These are phyloP conservation scores for Ophiostoma novo-ulmi DNA, from an alignment of 2,329 filamentous ascomycete species.

Conservation along the genomic window DNA sequence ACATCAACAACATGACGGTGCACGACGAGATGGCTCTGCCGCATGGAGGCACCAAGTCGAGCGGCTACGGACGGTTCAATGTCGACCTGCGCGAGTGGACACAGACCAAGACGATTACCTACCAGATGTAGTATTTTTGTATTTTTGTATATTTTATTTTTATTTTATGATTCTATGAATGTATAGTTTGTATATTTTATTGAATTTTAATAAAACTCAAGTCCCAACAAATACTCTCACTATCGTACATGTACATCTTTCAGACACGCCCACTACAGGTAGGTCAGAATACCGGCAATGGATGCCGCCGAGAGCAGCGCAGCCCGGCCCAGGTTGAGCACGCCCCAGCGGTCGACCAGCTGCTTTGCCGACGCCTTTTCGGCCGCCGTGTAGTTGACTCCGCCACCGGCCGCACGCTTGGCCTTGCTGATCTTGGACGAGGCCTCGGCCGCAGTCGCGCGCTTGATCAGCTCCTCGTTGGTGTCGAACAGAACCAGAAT, in stretches of 20 bases:
- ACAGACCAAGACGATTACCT: constrained; percentile 60
- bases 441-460: constrained; percentile 39
- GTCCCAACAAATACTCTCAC: too few relatives aligned
- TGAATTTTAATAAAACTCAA: constrained; percentile 28
- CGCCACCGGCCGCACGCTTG: constrained; percentile 17
- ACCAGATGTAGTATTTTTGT: background rate
- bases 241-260: background rate
- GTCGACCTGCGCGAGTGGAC: constrained; percentile 55
- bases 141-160: background rate
- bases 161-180: background rate
- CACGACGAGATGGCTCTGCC: constrained; percentile 61
- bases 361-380: constrained; percentile 39
- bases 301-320: constrained; percentile 26
- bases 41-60: constrained; percentile 63
- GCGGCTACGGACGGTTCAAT: constrained; percentile 60
- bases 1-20: constrained; percentile 62
- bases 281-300: constrained; percentile 18
- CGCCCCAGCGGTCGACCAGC: constrained; percentile 52
- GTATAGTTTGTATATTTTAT: background rate
- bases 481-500: constrained; percentile 42
- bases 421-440: constrained; percentile 24
- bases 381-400: constrained; percentile 19
- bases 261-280: constrained; percentile 11
- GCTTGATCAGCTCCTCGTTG: constrained; percentile 45
- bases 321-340: constrained; percentile 43